Base-by-base conservation (phyloP, 164 flowering plant genomes). In the Berberis thunbergii region DNA sequence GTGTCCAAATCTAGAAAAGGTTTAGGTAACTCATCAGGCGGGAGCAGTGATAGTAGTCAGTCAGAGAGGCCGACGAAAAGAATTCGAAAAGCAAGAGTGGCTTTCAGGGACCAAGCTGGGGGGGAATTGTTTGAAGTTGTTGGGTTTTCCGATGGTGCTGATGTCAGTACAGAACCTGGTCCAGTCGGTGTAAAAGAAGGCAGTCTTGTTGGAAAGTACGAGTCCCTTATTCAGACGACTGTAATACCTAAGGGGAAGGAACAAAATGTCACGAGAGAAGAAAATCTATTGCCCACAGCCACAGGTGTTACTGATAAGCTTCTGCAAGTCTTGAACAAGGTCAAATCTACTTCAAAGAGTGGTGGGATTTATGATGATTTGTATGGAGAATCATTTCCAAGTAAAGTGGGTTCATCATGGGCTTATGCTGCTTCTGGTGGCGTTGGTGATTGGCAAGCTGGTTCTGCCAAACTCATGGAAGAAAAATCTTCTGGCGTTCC, bases 121-220 rank as follows among this genome's bases (percentile, higher is more conserved):
- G 99, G 95, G 56, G 84, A 87, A 75, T 76, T 94, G 68, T 84
- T 85, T 66, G 89, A 95, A 70, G 87, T 95, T 44, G 99, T 91
- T 48, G 99, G 99, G 41, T 7, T 84, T 70, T 95, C 97, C 41
- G 97, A 95, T 79, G 97, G 97, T 52, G 94, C 76, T 7, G 99
- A 91, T 73, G 96, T 95, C 41, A 96, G 80, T 59, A 95, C 97
- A 43, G 97, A 91, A 66, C 97, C 97, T 57, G 97, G 99, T 70
- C 99, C 97, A 1, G 38, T 91, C 39, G 99, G 99, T 49, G 87
- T 91, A 45, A 89, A 87, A 76, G 99, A 92, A 80, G 99, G 98
- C 58, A 89, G 97, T 75, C 97, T 95, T 62, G 99, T 89, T 54
- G 99, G 99, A 26, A 95, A 95, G 75, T 95, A 91, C 59, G 97